Evolutionary conservation across 2,329 filamentous ascomycete species (phyloP).

Genomic region (Phyllachora maydis): DNA sequence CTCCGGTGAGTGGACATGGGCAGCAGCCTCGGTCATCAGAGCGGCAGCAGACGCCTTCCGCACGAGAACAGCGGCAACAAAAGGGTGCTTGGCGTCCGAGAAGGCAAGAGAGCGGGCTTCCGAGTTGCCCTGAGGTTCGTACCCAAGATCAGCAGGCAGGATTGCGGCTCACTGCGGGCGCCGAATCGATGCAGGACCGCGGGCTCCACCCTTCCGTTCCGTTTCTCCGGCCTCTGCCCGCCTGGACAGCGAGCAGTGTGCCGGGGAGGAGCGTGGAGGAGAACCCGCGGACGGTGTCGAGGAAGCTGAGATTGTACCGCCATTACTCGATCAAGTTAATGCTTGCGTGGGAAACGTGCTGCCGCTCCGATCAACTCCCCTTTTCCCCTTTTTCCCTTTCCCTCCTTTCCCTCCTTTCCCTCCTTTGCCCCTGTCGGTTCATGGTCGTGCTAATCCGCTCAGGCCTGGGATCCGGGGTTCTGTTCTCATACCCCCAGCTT

Average conservation of each 20-base stretch:
- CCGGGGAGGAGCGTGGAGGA: constrained; percentile 10
- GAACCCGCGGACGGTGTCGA: constrained; percentile 19
- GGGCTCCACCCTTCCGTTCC: constrained; percentile 29
- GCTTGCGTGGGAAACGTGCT: constrained; percentile 97
- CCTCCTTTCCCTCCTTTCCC: constrained; percentile 5
- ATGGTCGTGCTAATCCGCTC: constrained; percentile 23
- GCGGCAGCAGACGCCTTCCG: constrained; percentile 34
- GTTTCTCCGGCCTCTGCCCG: constrained; percentile 1
- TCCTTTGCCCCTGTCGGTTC: too few species aligned
- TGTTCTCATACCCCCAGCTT: constrained; percentile 67
- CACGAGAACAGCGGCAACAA: constrained; percentile 3
- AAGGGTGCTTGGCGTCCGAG: neutral
- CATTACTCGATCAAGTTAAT: constrained; percentile 97
- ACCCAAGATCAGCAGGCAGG: too few species aligned
- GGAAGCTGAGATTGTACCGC: constrained; percentile 92
- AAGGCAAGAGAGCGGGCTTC: neutral
- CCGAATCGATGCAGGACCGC: constrained; percentile 30
- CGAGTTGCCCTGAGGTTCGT: constrained; percentile 1
- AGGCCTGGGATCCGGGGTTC: constrained; percentile 69
- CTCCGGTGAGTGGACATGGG: constrained; percentile 55
- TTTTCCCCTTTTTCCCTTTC: constrained; percentile 7
- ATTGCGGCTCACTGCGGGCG: constrained; percentile 72
- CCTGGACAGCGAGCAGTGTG: too few species aligned
- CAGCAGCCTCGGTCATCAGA: constrained; percentile 22
- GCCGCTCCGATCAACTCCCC: constrained; percentile 58